These are phyloP conservation scores for Amylostereum areolatum DNA, from an alignment of 1,284 basidiomycete genomes.

Conservation along the genomic window DNA sequence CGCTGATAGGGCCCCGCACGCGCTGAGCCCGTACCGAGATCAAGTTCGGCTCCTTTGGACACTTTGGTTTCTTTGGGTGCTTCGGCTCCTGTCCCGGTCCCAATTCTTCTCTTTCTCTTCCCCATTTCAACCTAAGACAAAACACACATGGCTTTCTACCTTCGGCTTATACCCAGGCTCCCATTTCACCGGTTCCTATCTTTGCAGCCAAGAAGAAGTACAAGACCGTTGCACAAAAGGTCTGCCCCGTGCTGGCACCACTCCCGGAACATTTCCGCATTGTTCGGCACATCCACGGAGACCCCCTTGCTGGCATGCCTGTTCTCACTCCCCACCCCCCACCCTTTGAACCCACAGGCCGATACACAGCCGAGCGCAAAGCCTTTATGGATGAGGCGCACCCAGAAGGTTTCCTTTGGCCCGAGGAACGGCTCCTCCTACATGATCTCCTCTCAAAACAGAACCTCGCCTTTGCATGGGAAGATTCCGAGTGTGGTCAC, in stretches of 20 bases:
- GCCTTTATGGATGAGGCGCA: neutral
- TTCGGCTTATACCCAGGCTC: no score
- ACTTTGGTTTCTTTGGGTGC: no score
- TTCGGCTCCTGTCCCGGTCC: no score
- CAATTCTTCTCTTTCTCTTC: no score
- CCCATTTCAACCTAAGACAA: no score
- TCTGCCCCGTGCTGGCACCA: slow-evolving; percentile 20
- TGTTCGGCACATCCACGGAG: slow-evolving; percentile 23
- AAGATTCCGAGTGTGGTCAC: slow-evolving; percentile 18
- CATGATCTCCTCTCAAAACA: slow-evolving; percentile 26
- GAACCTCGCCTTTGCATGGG: slow-evolving; percentile 27
- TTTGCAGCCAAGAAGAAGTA: slow-evolving; percentile 24
- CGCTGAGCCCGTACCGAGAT: no score
- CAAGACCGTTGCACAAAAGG: slow-evolving; percentile 27
- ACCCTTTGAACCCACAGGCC: slow-evolving; percentile 20
- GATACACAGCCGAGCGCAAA: slow-evolving; percentile 19
- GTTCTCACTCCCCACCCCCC: slow-evolving; percentile 18
- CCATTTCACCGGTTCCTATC: no score
- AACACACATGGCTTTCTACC: no score
- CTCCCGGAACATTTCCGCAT: slow-evolving; percentile 27
- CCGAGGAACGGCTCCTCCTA: slow-evolving; percentile 23
- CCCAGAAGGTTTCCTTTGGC: slow-evolving; percentile 23
- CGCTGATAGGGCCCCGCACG: no score
- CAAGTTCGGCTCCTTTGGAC: no score
- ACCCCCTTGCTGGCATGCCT: slow-evolving; percentile 26